These are phyloP conservation scores for Tilletia setariae DNA, from an alignment of 1,284 basidiomycete species.

Conservation along the genomic window DNA sequence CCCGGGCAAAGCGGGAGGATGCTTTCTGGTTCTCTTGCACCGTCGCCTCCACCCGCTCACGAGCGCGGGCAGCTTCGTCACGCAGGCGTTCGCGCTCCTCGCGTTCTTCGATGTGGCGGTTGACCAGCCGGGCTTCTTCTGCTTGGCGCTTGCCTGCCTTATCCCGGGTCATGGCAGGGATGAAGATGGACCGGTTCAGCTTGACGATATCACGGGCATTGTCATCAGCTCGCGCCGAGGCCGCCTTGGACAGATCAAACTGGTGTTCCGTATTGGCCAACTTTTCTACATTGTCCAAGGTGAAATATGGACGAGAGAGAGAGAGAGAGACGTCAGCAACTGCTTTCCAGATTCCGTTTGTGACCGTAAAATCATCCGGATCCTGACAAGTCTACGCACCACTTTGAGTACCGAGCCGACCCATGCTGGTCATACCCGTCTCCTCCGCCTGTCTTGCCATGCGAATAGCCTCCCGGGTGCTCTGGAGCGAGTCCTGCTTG, in stretches of 20 bases:
- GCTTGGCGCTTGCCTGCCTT: conserved; percentile 79
- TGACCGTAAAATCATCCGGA: too few relatives aligned
- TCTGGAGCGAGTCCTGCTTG: conserved; percentile 89
- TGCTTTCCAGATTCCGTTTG: too few relatives aligned
- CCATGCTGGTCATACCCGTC: conserved; percentile 80
- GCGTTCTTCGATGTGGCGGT: conserved; percentile 85
- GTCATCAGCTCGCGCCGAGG: conserved; percentile 84
- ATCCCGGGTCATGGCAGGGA: conserved; percentile 56
- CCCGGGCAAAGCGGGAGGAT: conserved; percentile 31
- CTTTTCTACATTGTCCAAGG: conserved; percentile 33
- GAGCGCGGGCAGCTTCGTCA: conserved; percentile 72
- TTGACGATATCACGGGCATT: conserved; percentile 89
- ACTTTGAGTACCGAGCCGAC: conserved; percentile 87
- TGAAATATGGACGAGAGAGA: too few relatives aligned
- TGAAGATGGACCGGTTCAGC: conserved; percentile 91
- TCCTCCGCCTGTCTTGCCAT: conserved; percentile 94
- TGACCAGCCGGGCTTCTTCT: conserved; percentile 80
- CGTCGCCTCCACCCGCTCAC: conserved; percentile 77
- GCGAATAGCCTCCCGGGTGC: conserved; percentile 85
- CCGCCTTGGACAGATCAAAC: conserved; percentile 86
- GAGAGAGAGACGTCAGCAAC: neutral
- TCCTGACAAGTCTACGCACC: too few relatives aligned
- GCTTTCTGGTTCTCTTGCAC: conserved; percentile 40
- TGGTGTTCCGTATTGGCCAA: conserved; percentile 94
- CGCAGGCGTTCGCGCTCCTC: conserved; percentile 63